Evolutionary conservation across 495 filamentous ascomycete genomes (phyloP).

Genomic region (Pyronema omphalodes): DNA sequence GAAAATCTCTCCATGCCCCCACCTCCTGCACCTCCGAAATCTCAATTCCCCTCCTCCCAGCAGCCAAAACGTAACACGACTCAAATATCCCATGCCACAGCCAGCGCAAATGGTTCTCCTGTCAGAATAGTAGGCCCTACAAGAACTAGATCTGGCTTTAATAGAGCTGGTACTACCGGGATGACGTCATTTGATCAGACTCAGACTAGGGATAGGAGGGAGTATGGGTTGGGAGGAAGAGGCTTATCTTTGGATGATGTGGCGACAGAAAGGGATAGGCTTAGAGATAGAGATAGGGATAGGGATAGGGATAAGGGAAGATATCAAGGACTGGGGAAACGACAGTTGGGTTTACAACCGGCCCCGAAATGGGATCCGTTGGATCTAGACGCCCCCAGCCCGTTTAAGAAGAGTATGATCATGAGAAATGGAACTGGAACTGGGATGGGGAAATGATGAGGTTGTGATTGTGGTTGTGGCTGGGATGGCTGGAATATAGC

Average conservation of each 20-base stretch:
- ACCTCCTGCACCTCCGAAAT: not conserved
- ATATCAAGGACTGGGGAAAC: not conserved
- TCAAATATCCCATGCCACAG: not conserved
- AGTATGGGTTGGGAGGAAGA: not conserved
- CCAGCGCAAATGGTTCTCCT: slow-evolving; percentile 2
- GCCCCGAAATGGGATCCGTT: slow-evolving; percentile 1
- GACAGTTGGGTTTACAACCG: not conserved
- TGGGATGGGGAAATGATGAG: no score
- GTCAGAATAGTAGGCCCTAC: not conserved
- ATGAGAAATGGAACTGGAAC: no score
- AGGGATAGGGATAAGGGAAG: not conserved
- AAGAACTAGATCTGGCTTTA: not conserved
- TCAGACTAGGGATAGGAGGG: not conserved
- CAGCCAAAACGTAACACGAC: not conserved
- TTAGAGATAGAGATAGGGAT: not conserved
- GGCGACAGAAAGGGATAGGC: not conserved
- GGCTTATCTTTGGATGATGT: not conserved
- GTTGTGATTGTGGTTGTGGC: no score
- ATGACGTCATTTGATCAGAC: not conserved
- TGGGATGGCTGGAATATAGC: no score
- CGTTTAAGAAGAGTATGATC: not conserved
- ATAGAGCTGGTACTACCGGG: slow-evolving; percentile 5
- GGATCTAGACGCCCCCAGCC: not conserved
- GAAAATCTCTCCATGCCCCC: not conserved
- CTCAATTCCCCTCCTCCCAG: not conserved